Evolutionary conservation across 768 basidiomycete species (phyloP), one percentile per base, ranked within the genome.

Genomic region (Leucocoprinus sp.): DNA sequence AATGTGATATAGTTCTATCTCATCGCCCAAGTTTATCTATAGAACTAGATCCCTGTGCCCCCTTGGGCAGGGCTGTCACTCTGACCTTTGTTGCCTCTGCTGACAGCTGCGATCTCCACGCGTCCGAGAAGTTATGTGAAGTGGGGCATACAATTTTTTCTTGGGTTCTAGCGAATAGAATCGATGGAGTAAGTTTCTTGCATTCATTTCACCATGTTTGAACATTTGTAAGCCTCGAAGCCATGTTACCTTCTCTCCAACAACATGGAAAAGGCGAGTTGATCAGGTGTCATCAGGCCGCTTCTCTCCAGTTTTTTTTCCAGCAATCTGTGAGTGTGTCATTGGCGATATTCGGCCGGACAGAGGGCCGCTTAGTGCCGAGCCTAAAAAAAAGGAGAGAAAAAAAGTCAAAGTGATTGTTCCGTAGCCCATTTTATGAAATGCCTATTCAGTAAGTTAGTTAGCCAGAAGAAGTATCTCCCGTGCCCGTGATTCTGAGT

Each of bases 31-130:
- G 34, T 37, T 29, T 37, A 24, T 37, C 22, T 37, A 36, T 45
- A 18, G 31, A 18, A 12, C 18, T 22, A 24, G 24, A 37, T 45
- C 24, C 27, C 42, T n/a, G n/a, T 22, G 18, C 22, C 4, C 4
- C 5, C 27, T 24, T 37, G 15, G 38, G 31, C 33, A 45, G 15
- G 38, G 31, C 33, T 27, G 19, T 8, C 41, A n/a, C 12, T 26
- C 21, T 19, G 39, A 23, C 37, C 45, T 40, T n/a, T 24, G 22
- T 24, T 24, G 43, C 38, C 28, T 18, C 38, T 40, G 8, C n/a
- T 42, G 17, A 28, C 33, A 21, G 14, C 45, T 47, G 39, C 46
- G 46, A 48, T 48, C 39, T 48, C 40, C 46, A 34, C 40, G 39
- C 34, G 22, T 24, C 9, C 33, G 27, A 18, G 40, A 14, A 11